phyloP scores from a whole-genome alignment of 371 early-diverging fungal species.

The Gilbertella persicaria region DNA sequence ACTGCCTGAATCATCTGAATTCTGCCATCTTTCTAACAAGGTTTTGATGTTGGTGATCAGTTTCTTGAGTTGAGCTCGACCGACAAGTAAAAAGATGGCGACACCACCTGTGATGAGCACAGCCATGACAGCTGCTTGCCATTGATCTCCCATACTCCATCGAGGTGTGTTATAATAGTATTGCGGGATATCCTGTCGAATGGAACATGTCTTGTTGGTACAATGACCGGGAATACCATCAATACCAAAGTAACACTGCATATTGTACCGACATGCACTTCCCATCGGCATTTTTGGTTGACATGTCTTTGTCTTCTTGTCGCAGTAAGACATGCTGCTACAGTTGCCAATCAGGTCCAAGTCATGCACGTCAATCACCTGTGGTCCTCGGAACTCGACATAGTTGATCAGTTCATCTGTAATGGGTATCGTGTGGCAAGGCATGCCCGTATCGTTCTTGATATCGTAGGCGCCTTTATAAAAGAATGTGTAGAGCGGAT shows the following conservation, averaged over 20 bases:
- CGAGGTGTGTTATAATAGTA: slow-evolving; percentile 34
- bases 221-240: slow-evolving; percentile 48
- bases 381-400: slow-evolving; percentile 44
- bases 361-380: slow-evolving; percentile 40
- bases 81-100: slow-evolving; percentile 30
- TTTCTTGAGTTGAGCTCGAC: slow-evolving; percentile 34
- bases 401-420: slow-evolving; percentile 44
- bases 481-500: slow-evolving; percentile 33
- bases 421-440: slow-evolving; percentile 44
- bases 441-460: slow-evolving; percentile 41
- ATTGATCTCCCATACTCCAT: slow-evolving; percentile 49
- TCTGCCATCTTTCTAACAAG: slow-evolving; percentile 40
- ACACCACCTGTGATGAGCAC: slow-evolving; percentile 38
- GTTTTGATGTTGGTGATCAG: slow-evolving; percentile 23
- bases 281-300: slow-evolving; percentile 46
- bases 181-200: slow-evolving; percentile 38
- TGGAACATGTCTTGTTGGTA: slow-evolving; percentile 32
- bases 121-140: slow-evolving; percentile 37
- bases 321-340: slow-evolving; percentile 46
- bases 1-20: slow-evolving; percentile 9
- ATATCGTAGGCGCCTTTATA: slow-evolving; percentile 24
- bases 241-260: slow-evolving; percentile 43
- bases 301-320: slow-evolving; percentile 40
- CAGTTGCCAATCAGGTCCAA: slow-evolving; percentile 48
- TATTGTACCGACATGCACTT: slow-evolving; percentile 37